These are phyloP conservation scores for Wickerhamiella dianesei DNA, from an alignment of 805 yeast genomes.

Conservation along the genomic window DNA sequence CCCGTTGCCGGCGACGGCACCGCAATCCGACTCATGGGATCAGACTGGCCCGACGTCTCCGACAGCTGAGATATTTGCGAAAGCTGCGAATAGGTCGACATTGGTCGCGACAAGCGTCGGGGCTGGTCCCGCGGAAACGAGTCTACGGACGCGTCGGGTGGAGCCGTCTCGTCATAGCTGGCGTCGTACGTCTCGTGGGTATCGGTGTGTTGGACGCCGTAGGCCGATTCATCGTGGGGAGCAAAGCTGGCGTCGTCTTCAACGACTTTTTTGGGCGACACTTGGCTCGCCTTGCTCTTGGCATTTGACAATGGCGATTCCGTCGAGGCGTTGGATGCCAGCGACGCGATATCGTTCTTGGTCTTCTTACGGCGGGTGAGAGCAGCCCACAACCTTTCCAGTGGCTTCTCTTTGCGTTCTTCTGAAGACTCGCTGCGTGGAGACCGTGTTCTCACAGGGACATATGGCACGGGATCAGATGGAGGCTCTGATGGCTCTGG, in stretches of 20 bases:
- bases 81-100: constrained; percentile 17
- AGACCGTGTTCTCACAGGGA: neutral
- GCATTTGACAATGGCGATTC: neutral
- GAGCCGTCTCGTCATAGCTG: no score
- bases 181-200: no score
- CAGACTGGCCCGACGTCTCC: constrained; percentile 12
- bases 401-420: constrained; percentile 1
- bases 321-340: neutral
- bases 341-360: neutral
- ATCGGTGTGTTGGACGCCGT: no score
- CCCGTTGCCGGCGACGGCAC: neutral
- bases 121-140: neutral
- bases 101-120: constrained; percentile 7
- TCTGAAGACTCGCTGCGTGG: neutral
- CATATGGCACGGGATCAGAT: no score
- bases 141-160: neutral
- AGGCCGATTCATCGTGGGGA: neutral
- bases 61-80: constrained; percentile 18
- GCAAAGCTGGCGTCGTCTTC: neutral
- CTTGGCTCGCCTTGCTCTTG: neutral
- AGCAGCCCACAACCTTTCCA: neutral
- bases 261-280: neutral
- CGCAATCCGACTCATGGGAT: neutral
- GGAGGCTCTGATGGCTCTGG: no score
- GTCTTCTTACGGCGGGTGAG: neutral